Evolutionary conservation across 2,329 filamentous ascomycete genomes (phyloP), one percentile per base, ranked within the genome.

Genomic region (Coniosporium tulheliwenetii): DNA sequence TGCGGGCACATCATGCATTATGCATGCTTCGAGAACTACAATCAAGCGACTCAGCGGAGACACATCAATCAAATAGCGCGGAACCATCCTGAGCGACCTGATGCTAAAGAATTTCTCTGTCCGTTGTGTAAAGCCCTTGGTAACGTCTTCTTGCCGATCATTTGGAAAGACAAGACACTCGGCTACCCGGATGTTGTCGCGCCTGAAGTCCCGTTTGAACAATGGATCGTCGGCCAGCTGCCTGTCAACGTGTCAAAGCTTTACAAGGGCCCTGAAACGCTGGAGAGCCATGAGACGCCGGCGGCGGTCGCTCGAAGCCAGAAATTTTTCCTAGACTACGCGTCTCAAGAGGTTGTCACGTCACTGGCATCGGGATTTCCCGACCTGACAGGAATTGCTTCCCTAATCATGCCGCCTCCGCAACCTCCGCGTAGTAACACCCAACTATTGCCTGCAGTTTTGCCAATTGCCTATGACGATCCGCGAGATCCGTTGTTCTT

Each of bases 1-100:
- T 98, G 91, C 59, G 91, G 91, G 2, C 91, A 98, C 58, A 93
- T 98, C 53, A 98, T 98, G 91, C 91, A 98, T 59, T 96, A 84
- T 57, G 78, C 75, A 49, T 98, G 91, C 62, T 98, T 98, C 55
- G 86, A 95, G 52, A 75, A 82, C 34, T 98, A 96, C 54, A 81
- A 85, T 48, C 76, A 83, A 37, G 85, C 89, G 3, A 93, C 85
- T 0, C 71, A 79, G 40, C 74, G 87, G 44, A 76, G 91, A 33
- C 93, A 98, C 55, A 75, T 75, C 14, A 85, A 91, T 52, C 91
- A 98, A 57, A 94, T 98, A 58, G 87, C 91, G 7, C 75, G 91
- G 10, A 85, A 94, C 51, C 91, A 96, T 51, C 91, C 91, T 0
- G 93, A 98, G 57, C 73, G 79, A 41, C 71, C 85, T 2, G 69